Evolutionary conservation across 495 filamentous ascomycete species (phyloP), one percentile per base, ranked within the genome.

Genomic region (Parachaetomium inaequale): DNA sequence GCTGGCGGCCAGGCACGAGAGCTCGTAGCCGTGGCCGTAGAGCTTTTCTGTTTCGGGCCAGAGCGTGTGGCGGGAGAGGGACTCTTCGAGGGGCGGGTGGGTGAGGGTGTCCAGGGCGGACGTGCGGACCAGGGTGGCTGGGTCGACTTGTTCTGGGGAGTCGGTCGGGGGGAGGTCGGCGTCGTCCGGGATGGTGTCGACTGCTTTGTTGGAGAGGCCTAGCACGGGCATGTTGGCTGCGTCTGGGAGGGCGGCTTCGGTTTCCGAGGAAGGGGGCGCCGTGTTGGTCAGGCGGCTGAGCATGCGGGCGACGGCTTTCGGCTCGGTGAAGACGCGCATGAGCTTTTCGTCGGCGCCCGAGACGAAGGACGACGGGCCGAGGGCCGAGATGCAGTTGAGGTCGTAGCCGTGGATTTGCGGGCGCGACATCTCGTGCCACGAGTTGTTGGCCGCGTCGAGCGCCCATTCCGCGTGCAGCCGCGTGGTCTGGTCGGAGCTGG

Each of bases 321-420:
- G 94, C 77, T 96, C 87, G 57, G 92, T 87, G 72, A 99, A 99
- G 17, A 98, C 93, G 17, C 94, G 87, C 64, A 98, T 81, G 31
- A 98, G 85, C 75, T 99, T 99, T 77, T 99, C 94, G 67, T 99
- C 95, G 38, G 94, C 94, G n/a, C 94, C 94, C 46, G 92, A 93
- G 28, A 99, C 86, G 68, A 98, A 98, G 53, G 84, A 85, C 15
- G 84, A 77, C 28, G 79, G 71, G 5, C 85, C 84, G 26, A 96
- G 71, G 5, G 87, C 83, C 68, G 89, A 88, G 64, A 97, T 85
- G 72, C 93, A 97, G 77, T 98, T 99, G 63, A 99, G 81, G 71
- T 97, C 94, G 70, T 99, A 99, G 38, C 94, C 94, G 77, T 99
- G 94, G 59, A 98, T 98, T 69, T 99, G 94, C 19, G 94, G 95